Conservation (phyloP, 2,329 filamentous ascomycete genomes). For the Apiospora hydei region DNA sequence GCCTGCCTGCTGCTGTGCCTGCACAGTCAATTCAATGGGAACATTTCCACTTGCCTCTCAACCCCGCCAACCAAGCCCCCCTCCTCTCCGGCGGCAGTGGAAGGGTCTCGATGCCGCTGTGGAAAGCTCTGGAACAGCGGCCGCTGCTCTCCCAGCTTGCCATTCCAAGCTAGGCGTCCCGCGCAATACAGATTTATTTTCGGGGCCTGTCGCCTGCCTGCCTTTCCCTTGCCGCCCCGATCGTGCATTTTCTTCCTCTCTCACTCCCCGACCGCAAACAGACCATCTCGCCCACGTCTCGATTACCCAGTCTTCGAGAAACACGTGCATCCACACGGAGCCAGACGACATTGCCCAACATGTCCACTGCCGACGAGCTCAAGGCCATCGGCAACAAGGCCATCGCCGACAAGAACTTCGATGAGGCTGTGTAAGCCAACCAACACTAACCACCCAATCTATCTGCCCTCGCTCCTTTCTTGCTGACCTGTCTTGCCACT, state of each 20-base stretch:
- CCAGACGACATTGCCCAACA: slow-evolving; percentile 39
- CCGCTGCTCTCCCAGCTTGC: neutral
- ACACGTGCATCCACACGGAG: neutral
- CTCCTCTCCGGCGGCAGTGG: neutral
- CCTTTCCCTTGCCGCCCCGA: neutral
- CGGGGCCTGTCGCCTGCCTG: slow-evolving; percentile 8
- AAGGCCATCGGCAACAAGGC: slow-evolving; percentile 99
- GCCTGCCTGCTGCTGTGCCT: neutral
- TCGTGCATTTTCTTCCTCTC: neutral
- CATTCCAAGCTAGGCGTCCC: slow-evolving; percentile 5
- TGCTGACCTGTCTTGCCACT: slow-evolving; percentile 30
- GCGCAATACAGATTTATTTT: slow-evolving; percentile 21
- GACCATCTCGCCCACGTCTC: neutral
- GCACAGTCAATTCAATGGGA: neutral
- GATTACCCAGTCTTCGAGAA: neutral
- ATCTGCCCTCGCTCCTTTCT: slow-evolving; percentile 26
- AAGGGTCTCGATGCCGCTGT: slow-evolving; percentile 13
- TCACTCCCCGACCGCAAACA: neutral
- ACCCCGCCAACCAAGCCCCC: neutral
- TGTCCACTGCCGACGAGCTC: slow-evolving; percentile 76
- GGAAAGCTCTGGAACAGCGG: slow-evolving; percentile 23
- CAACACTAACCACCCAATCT: neutral
- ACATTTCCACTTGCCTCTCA: neutral
- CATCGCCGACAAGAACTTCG: slow-evolving; percentile 96
- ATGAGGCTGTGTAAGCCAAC: slow-evolving; percentile 85